phyloP scores from a whole-genome alignment of 73 alveolate species.

The Tetrahymena borealis region DNA sequence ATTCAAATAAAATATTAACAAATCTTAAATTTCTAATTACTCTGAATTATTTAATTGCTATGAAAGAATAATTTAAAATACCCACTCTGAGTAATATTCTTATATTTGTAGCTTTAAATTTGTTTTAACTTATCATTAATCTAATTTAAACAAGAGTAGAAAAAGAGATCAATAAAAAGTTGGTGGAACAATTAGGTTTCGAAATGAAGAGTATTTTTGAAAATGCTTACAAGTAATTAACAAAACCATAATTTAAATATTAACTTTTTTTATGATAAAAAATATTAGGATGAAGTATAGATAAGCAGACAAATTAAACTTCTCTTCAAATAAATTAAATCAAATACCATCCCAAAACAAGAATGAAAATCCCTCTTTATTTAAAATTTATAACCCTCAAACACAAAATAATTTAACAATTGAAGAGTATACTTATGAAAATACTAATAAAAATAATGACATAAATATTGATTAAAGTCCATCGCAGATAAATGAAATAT shows the following conservation, averaged over 20 bases:
- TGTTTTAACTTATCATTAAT: background rate
- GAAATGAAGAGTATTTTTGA: background rate
- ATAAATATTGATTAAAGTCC: too few relatives aligned
- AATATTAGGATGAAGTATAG: too few relatives aligned
- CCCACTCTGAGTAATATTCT: background rate
- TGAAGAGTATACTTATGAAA: too few relatives aligned
- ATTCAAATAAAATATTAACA: background rate
- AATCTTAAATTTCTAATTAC: background rate
- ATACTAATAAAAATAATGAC: too few relatives aligned
- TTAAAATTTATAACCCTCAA: too few relatives aligned
- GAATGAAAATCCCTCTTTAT: too few relatives aligned
- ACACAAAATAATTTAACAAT: too few relatives aligned
- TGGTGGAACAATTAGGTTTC: background rate
- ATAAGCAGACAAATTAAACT: too few relatives aligned
- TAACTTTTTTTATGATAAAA: background rate
- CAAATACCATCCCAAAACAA: too few relatives aligned
- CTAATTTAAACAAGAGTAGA: background rate
- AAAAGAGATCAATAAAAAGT: background rate
- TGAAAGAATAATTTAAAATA: background rate
- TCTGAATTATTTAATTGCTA: background rate
- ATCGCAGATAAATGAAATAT: too few relatives aligned
- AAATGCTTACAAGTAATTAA: background rate
- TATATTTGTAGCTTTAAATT: background rate
- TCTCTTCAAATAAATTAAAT: too few relatives aligned
- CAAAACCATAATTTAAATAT: background rate